Percentiles rank a stretch among this genome's conserved stretches.
phyloP scores from a whole-genome alignment of 768 basidiomycete species.

The Rhodotorula graminis region DNA sequence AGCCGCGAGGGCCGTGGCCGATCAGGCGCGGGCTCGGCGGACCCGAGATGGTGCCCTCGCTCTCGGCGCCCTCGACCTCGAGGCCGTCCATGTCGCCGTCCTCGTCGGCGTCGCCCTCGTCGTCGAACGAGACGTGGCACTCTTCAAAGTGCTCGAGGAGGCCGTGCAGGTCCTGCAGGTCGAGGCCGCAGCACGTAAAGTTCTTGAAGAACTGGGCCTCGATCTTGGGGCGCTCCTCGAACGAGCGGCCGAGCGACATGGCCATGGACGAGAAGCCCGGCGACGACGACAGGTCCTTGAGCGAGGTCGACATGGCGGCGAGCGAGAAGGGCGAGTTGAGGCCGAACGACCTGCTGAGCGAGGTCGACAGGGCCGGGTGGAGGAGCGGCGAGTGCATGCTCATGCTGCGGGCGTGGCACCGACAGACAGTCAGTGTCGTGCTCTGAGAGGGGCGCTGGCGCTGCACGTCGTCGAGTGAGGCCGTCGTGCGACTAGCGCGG shows the following conservation, averaged over 20 bases:
- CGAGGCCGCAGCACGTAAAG: conserved; percentile 82
- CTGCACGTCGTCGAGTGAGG: too few species aligned
- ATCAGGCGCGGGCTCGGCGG: conserved; percentile 31
- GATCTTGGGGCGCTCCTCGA: conserved; percentile 42
- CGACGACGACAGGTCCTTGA: conserved; percentile 38
- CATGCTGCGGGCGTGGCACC: not conserved
- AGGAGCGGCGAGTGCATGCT: conserved; percentile 35
- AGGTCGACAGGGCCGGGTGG: conserved; percentile 34
- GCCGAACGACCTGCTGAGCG: conserved; percentile 37
- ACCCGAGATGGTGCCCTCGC: conserved; percentile 36
- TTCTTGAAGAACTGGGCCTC: conserved; percentile 59
- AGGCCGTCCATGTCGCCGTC: conserved; percentile 35
- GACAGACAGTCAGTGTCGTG: not conserved
- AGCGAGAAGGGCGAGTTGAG: conserved; percentile 40
- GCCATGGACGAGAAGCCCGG: conserved; percentile 39
- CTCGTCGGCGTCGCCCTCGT: conserved; percentile 19
- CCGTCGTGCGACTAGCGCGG: not conserved
- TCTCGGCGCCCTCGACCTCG: conserved; percentile 31
- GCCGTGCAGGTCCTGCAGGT: conserved; percentile 69
- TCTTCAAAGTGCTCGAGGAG: conserved; percentile 90
- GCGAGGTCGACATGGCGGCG: conserved; percentile 34
- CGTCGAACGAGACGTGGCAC: conserved; percentile 60
- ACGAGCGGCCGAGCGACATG: conserved; percentile 42
- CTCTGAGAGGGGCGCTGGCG: not conserved
- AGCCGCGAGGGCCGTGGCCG: not conserved